Evolutionary conservation across 169 alveolate species (phyloP), one percentile per base, ranked within the genome.

Genomic region (Plasmodium billcollinsi): DNA sequence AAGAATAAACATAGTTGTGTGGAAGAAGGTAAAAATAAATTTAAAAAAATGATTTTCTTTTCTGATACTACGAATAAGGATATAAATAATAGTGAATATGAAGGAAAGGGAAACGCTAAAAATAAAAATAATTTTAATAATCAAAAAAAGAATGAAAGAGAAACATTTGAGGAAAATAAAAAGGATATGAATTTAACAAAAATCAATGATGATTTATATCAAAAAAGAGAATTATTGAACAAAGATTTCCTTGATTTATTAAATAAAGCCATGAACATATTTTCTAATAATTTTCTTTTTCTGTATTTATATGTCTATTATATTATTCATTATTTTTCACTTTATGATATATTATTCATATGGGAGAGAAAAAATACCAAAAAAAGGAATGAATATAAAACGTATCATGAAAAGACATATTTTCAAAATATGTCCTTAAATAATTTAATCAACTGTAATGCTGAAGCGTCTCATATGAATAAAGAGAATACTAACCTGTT

Each of bases 361-460:
- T 83, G 91, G 91, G 91, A 83, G 39, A 83, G 58, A 26, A 50
- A 45, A 67, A 63, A 83, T 49, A 50, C 45, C 14, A 83, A 83
- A 11, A 29, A 80, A 54, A 56, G 21, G 33, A 83, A 69, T 1
- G 9, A 39, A 39, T 39, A 6, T 39, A 39, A 39, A 39, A 39
- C 0, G 47, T 39, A 50, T 29, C 45, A 9, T 71, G 67, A 11
- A n/a, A 20, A 21, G 54, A 67, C 47, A 67, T 20, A 62, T 62
- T 18, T 62, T 62, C 47, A 39, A 39, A 39, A 39, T 39, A 39
- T 39, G 47, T 39, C 12, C 14, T 20, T 62, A 24, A 43, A 62
- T 20, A 43, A 62, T 62, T 5, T 8, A 62, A 9, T 62, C 9
- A 24, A 20, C 1, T 6, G 5, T 8, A 62, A 24, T 7, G 11